Base-by-base conservation (phyloP, 371 early-diverging fungal species). In the Mucor mucedo region DNA sequence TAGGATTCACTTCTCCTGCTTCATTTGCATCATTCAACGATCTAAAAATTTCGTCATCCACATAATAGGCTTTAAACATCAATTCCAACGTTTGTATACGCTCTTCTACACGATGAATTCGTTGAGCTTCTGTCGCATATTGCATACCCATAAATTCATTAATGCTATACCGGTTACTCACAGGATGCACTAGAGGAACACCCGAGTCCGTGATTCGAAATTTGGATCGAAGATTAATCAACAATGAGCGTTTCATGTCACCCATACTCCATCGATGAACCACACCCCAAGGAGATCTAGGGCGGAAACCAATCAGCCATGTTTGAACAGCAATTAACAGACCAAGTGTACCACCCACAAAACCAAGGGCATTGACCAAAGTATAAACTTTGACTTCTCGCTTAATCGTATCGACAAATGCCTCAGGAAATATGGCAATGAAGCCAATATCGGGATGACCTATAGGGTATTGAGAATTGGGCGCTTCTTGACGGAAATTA, bases 261-360 rank as follows among this genome's bases (percentile, higher is more conserved):
- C 82, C 82, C 16, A 70, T 58, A 38, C 78, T 78, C 82, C 82
- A 81, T 40, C 82, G 64, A 30, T 81, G 82, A 8, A 81, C 76
- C n/a, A 81, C 75, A 44, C 82, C 82, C 82, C 82, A 81, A 11
- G 82, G 82, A 3, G 77, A 77, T 14, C 79, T 66, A 32, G 82
- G 82, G 45, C 82, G 72, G 48, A 66, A 77, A 55, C 82, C 82
- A 62, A 81, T 78, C 13, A 81, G 57, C 82, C 82, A 81, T 13
- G 77, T 62, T 54, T 81, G 82, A 7, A 71, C 55, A 5, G 75
- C 71, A 14, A 81, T 38, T 5, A 78, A 52, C 5, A 81, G 48
- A 70, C 82, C 82, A 65, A 81, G 75, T 50, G 78, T 67, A 68
- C 82, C 82, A 64, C 82, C 82, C 6, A 78, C 76, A 48, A 81